These are phyloP conservation scores for Trametes cinnabarina DNA, from an alignment of 768 basidiomycete genomes.

Conservation along the genomic window DNA sequence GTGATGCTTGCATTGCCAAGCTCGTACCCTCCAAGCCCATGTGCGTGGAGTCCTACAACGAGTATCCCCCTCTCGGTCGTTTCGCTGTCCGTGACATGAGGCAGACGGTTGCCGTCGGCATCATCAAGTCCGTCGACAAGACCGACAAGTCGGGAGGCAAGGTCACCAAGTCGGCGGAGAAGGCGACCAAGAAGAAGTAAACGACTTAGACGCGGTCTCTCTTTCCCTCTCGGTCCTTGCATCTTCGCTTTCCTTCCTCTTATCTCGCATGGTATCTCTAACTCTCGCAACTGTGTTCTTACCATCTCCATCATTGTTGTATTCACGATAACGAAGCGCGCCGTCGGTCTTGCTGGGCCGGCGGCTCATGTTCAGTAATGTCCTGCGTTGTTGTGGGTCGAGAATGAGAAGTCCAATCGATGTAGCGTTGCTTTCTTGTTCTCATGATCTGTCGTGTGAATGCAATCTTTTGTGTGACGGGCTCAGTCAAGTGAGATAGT, in stretches of 20 bases:
- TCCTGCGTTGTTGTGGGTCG: conserved; percentile 26
- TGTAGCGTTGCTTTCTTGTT: conserved; percentile 23
- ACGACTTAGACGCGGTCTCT: conserved; percentile 42
- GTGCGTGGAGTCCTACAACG: conserved; percentile 91
- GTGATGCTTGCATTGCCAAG: conserved; percentile 99
- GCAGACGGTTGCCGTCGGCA: conserved; percentile 97
- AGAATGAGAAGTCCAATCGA: conserved; percentile 33
- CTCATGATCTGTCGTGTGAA: background rate
- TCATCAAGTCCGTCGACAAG: conserved; percentile 98
- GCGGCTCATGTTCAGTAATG: conserved; percentile 34
- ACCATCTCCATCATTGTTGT: conserved; percentile 34
- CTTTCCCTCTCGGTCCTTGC: conserved; percentile 43
- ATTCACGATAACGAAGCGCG: conserved; percentile 35
- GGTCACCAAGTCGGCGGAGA: conserved; percentile 96
- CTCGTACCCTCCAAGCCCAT: conserved; percentile 95
- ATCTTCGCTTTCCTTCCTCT: conserved; percentile 42
- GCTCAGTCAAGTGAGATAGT: too few relatives aligned
- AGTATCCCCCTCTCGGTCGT: conserved; percentile 99
- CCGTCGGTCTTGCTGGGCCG: conserved; percentile 27
- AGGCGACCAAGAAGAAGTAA: conserved; percentile 95
- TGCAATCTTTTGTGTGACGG: too few relatives aligned
- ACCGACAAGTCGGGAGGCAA: conserved; percentile 87
- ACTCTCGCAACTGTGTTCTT: conserved; percentile 33
- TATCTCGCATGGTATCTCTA: conserved; percentile 37
- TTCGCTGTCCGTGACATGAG: conserved; percentile 99